Conservation (phyloP, 2,329 filamentous ascomycete species). For the Alternaria burnsii region DNA sequence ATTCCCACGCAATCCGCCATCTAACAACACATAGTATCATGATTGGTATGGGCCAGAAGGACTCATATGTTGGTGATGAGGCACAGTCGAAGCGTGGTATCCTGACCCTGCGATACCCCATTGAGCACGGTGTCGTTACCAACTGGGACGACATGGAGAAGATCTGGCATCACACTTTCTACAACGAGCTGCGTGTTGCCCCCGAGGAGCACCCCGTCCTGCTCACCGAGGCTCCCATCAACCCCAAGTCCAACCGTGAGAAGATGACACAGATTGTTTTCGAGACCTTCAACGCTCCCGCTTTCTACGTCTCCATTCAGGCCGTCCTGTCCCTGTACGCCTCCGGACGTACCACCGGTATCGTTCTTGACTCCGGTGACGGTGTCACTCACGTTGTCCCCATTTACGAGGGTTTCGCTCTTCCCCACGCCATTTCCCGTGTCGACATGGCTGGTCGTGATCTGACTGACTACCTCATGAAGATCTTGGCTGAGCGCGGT, state of each 20-base stretch:
- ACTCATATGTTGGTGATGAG: slow-evolving; percentile 99
- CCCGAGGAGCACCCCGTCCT: slow-evolving; percentile 99
- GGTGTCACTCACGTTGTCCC: slow-evolving; percentile 99
- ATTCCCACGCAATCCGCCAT: slow-evolving; percentile 33
- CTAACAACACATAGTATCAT: slow-evolving; percentile 80
- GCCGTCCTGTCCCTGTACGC: slow-evolving; percentile 99
- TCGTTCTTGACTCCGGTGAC: slow-evolving; percentile 99
- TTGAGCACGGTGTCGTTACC: slow-evolving; percentile 99
- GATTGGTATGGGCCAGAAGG: slow-evolving; percentile 99
- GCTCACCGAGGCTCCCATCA: slow-evolving; percentile 99
- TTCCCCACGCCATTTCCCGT: slow-evolving; percentile 99
- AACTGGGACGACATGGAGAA: slow-evolving; percentile 99
- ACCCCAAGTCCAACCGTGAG: slow-evolving; percentile 99
- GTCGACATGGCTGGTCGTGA: slow-evolving; percentile 99
- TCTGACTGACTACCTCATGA: slow-evolving; percentile 99
- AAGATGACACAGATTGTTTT: slow-evolving; percentile 99
- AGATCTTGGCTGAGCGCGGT: slow-evolving; percentile 98
- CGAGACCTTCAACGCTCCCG: slow-evolving; percentile 99
- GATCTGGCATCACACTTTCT: slow-evolving; percentile 99
- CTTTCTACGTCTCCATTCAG: slow-evolving; percentile 99
- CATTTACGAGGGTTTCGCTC: slow-evolving; percentile 99
- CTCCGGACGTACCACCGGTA: slow-evolving; percentile 99
- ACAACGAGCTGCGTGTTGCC: slow-evolving; percentile 99
- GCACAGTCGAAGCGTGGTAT: slow-evolving; percentile 99
- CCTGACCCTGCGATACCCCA: slow-evolving; percentile 98